Conservation (phyloP, 2,329 filamentous ascomycete genomes). For the Arthrobotrys musiformis region DNA sequence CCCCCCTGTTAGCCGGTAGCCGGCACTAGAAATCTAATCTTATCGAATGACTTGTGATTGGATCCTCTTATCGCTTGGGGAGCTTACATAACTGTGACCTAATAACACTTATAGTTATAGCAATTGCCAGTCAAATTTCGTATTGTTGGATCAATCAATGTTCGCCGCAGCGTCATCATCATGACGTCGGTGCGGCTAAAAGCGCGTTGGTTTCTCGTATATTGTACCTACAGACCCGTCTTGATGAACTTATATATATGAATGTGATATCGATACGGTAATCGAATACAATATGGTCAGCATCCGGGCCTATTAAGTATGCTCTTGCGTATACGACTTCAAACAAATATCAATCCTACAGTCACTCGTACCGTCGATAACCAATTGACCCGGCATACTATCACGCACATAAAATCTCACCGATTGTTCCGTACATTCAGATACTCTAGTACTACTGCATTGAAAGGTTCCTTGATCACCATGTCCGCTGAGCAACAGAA, state of each 20-base stretch:
- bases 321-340: background rate
- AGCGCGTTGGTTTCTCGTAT: background rate
- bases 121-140: too few relatives aligned
- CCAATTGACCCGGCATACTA: background rate
- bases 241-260: too few relatives aligned
- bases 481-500: conserved; percentile 27
- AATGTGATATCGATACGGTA: too few relatives aligned
- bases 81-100: background rate
- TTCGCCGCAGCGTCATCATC: conserved; percentile 11
- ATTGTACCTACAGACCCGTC: too few relatives aligned
- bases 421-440: background rate
- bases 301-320: background rate
- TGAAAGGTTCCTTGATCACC: background rate
- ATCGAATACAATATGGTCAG: too few relatives aligned
- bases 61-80: background rate
- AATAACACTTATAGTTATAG: too few relatives aligned
- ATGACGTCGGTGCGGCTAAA: conserved; percentile 3
- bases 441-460: background rate
- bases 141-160: too few relatives aligned
- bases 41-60: background rate
- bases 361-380: too few relatives aligned
- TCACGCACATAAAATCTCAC: background rate
- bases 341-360: background rate
- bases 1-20: background rate
- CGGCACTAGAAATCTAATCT: background rate